phyloP scores from a whole-genome alignment of 169 alveolate genomes.

The Perkinsus olseni region DNA sequence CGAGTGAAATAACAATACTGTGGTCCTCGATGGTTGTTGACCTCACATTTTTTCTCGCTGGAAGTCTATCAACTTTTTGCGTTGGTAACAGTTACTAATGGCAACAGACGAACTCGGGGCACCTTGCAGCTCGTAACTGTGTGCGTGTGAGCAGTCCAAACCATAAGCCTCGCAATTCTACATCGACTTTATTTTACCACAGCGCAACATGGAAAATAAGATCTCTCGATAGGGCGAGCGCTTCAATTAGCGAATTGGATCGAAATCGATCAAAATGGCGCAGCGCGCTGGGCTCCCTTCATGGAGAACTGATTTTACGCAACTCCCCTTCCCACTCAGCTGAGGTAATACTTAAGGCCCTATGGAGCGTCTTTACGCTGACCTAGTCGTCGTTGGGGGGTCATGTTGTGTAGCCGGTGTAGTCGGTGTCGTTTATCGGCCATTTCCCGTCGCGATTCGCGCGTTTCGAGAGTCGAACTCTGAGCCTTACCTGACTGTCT shows the following conservation, averaged over 20 bases:
- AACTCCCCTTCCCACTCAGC: conserved; percentile 3
- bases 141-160: background rate
- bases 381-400: background rate
- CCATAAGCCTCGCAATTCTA: too few species aligned
- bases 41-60: background rate
- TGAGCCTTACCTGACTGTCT: background rate
- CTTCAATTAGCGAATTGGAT: background rate
- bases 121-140: background rate
- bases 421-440: background rate
- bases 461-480: background rate
- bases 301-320: background rate
- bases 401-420: background rate
- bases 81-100: too few species aligned
- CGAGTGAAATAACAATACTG: background rate
- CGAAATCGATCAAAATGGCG: background rate
- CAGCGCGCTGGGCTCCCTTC: background rate
- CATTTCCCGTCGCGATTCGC: background rate
- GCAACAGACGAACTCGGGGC: too few species aligned
- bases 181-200: background rate
- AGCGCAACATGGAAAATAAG: background rate
- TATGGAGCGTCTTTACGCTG: background rate
- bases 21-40: too few species aligned
- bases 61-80: too few species aligned
- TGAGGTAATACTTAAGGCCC: background rate
- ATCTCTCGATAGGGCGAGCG: background rate